A percentile compares a stretch with the other conserved stretches of the same genome.
phyloP scores from a whole-genome alignment of 495 filamentous ascomycete genomes.

The Penicillium atrosanguineum region DNA sequence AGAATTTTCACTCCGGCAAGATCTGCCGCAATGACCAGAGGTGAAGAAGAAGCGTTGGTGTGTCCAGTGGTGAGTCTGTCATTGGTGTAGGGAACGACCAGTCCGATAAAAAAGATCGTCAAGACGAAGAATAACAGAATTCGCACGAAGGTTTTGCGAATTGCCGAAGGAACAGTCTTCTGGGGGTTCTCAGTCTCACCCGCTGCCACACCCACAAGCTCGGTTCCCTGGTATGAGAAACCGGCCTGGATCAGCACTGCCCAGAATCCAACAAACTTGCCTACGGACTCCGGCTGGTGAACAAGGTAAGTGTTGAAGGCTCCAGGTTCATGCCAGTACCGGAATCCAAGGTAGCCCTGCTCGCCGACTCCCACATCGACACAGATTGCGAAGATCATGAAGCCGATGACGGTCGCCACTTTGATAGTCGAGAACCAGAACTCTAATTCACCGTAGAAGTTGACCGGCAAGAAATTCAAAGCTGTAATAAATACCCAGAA shows the following conservation, averaged over 20 bases:
- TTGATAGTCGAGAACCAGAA: constrained; percentile 62
- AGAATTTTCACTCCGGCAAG: constrained; percentile 63
- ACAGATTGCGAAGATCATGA: constrained; percentile 60
- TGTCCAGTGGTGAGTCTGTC: constrained; percentile 22
- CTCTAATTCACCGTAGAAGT: constrained; percentile 54
- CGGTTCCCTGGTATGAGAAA: constrained; percentile 66
- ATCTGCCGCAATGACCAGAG: constrained; percentile 61
- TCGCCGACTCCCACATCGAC: constrained; percentile 57
- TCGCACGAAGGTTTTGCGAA: constrained; percentile 66
- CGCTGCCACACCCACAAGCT: constrained; percentile 64
- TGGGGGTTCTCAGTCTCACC: constrained; percentile 66
- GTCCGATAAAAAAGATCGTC: constrained; percentile 65
- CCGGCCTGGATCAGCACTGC: constrained; percentile 48
- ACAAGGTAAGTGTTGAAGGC: constrained; percentile 58
- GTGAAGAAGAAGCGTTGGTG: constrained; percentile 60
- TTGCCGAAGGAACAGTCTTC: constrained; percentile 60
- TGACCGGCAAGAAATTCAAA: constrained; percentile 58
- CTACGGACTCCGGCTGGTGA: constrained; percentile 53
- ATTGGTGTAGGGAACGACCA: constrained; percentile 55
- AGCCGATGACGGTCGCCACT: constrained; percentile 55
- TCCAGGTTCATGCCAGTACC: constrained; percentile 61
- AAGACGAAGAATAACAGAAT: constrained; percentile 68
- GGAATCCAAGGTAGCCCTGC: constrained; percentile 54
- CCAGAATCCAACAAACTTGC: constrained; percentile 43
- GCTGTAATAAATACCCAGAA: constrained; percentile 62